A percentile compares a stretch with the other conserved stretches of the same genome.
phyloP scores from a whole-genome alignment of 148 eudicot species.

The Camellia japonica region DNA sequence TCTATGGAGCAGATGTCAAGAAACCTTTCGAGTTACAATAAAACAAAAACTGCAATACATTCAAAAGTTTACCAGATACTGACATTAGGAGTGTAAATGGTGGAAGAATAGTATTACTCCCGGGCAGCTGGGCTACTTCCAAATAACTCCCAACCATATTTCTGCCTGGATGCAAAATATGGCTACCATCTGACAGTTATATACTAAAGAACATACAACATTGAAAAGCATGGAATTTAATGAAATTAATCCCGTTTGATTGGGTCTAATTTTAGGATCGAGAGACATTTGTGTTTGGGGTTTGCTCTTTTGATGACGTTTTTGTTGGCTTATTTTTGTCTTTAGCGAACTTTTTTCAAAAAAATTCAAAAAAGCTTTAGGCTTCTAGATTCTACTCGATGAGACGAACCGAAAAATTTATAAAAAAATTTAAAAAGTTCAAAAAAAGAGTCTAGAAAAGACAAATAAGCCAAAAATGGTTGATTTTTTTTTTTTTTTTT shows the following conservation, averaged over 20 bases:
- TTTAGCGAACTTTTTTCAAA: too few species aligned
- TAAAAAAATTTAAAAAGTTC: too few species aligned
- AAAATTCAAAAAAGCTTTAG: too few species aligned
- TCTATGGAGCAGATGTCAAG: neutral
- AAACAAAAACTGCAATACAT: neutral
- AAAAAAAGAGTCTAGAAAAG: too few species aligned
- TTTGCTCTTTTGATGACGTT: too few species aligned
- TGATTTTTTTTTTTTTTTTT: too few species aligned
- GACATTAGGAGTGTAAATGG: neutral
- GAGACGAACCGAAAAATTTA: too few species aligned
- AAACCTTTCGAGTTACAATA: neutral
- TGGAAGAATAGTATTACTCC: neutral
- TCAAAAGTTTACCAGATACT: neutral
- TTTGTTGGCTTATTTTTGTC: too few species aligned
- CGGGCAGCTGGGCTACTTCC: neutral
- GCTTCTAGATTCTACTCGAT: too few species aligned
- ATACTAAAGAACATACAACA: neutral
- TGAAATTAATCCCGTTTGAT: neutral
- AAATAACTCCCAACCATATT: neutral
- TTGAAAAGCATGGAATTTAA: neutral
- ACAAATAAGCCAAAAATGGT: too few species aligned
- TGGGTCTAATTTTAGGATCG: neutral
- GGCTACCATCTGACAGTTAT: neutral
- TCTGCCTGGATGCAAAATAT: neutral
- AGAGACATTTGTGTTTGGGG: too few species aligned